Conservation (phyloP, 208 protist species). For the Paratrypanosoma confusum region DNA sequence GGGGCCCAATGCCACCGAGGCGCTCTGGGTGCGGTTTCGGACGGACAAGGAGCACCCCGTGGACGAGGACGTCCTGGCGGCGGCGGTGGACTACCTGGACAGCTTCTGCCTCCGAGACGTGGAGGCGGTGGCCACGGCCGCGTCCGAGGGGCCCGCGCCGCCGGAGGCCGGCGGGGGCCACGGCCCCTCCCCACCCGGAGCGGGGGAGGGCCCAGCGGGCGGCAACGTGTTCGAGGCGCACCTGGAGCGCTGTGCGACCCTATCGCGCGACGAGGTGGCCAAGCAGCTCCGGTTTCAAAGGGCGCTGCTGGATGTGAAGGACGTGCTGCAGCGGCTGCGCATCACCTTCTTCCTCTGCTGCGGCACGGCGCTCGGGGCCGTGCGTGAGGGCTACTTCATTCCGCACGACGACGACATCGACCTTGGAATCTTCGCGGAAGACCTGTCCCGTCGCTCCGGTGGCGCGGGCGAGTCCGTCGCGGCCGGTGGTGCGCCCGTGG, state of each 20-base stretch:
- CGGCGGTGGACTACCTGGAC: slow-evolving; percentile 12
- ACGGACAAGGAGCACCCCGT: no score
- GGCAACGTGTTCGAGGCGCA: slow-evolving; percentile 8
- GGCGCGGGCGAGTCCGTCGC: neutral
- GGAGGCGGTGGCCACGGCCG: neutral
- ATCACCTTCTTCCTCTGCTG: slow-evolving; percentile 71
- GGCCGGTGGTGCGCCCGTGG: neutral
- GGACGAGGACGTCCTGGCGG: slow-evolving; percentile 9
- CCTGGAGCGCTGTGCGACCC: neutral
- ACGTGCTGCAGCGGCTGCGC: slow-evolving; percentile 9
- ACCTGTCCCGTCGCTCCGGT: slow-evolving; percentile 11
- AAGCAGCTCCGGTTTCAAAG: slow-evolving; percentile 57
- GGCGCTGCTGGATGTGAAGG: slow-evolving; percentile 43
- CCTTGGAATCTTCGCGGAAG: slow-evolving; percentile 60
- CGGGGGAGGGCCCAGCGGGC: neutral
- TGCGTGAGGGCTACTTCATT: slow-evolving; percentile 77
- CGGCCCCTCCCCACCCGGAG: neutral
- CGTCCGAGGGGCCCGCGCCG: neutral
- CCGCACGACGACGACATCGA: slow-evolving; percentile 82
- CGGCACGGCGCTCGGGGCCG: slow-evolving; percentile 71
- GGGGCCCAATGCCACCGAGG: no score
- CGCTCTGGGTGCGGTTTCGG: no score
- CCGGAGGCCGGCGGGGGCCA: neutral
- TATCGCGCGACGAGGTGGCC: slow-evolving; percentile 6
- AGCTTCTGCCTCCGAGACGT: slow-evolving; percentile 11